A percentile compares a stretch with the other conserved stretches of the same genome.
phyloP scores from a whole-genome alignment of 345 rosid genomes.

The Arabis hirsuta region DNA sequence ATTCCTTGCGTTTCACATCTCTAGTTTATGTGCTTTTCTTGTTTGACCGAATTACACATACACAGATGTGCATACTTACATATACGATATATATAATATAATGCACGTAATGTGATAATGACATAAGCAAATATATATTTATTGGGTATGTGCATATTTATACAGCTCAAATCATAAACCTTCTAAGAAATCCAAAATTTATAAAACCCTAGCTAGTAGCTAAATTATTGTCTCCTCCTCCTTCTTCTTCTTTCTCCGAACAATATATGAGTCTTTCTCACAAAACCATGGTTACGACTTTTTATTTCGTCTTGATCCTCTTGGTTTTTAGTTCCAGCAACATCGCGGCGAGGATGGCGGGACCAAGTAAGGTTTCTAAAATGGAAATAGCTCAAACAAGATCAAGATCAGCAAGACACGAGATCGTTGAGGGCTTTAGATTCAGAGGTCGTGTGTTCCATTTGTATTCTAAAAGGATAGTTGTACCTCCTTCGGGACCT shows the following conservation, averaged over 20 bases:
- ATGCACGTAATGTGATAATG: neutral
- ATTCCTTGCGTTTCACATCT: slow-evolving; percentile 41
- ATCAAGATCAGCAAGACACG: slow-evolving; percentile 35
- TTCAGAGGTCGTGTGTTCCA: slow-evolving; percentile 57
- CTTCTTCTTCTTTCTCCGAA: neutral
- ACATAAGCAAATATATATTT: too few relatives aligned
- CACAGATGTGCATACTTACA: slow-evolving; percentile 24
- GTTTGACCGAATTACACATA: slow-evolving; percentile 40
- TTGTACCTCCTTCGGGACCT: slow-evolving; percentile 85
- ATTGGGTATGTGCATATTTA: too few relatives aligned
- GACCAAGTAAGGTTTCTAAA: slow-evolving; percentile 32
- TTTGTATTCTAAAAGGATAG: slow-evolving; percentile 65
- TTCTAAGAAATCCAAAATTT: slow-evolving; percentile 17
- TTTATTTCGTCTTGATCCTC: slow-evolving; percentile 35
- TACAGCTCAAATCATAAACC: slow-evolving; percentile 8
- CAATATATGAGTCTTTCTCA: slow-evolving; percentile 22
- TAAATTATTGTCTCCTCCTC: slow-evolving; percentile 12
- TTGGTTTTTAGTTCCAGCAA: slow-evolving; percentile 48
- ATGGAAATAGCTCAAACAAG: slow-evolving; percentile 15
- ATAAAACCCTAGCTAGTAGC: slow-evolving; percentile 18
- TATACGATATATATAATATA: slow-evolving; percentile 13
- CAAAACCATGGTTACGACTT: slow-evolving; percentile 27
- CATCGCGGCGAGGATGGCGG: slow-evolving; percentile 46
- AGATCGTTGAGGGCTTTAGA: slow-evolving; percentile 45
- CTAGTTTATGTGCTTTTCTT: slow-evolving; percentile 35